These are phyloP conservation scores for Calonectria pteridis DNA, from an alignment of 2,329 filamentous ascomycete genomes.

Conservation along the genomic window DNA sequence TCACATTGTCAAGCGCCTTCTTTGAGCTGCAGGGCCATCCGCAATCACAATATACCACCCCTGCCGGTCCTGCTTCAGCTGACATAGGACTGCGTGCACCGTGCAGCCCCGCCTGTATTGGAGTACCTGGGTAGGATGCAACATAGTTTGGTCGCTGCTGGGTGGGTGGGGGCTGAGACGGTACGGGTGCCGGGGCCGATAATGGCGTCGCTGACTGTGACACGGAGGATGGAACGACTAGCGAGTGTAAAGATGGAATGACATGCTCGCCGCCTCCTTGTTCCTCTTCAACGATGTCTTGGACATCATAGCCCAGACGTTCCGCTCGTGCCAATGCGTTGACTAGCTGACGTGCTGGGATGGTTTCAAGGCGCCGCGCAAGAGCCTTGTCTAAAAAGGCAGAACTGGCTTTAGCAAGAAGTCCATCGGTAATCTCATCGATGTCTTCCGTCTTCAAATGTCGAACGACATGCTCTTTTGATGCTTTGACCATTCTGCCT, in stretches of 20 bases:
- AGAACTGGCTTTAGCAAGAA: slow-evolving; percentile 62
- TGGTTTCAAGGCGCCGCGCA: slow-evolving; percentile 64
- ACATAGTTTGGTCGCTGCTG: background rate
- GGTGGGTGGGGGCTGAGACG: slow-evolving; percentile 8
- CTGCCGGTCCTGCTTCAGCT: background rate
- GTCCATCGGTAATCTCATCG: slow-evolving; percentile 57
- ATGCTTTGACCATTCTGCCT: slow-evolving; percentile 54
- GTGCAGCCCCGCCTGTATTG: background rate
- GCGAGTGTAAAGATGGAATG: slow-evolving; percentile 47
- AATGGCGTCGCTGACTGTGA: background rate
- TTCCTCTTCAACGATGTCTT: slow-evolving; percentile 61
- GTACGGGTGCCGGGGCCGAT: slow-evolving; percentile 13
- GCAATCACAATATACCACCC: slow-evolving; percentile 48
- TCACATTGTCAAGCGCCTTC: slow-evolving; percentile 49
- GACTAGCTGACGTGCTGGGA: slow-evolving; percentile 66
- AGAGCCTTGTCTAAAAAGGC: slow-evolving; percentile 66
- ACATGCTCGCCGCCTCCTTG: slow-evolving; percentile 50
- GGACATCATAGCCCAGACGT: slow-evolving; percentile 67
- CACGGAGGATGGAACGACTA: slow-evolving; percentile 18
- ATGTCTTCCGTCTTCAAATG: slow-evolving; percentile 57
- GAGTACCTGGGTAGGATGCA: slow-evolving; percentile 16
- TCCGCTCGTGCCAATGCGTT: slow-evolving; percentile 69
- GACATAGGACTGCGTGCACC: background rate
- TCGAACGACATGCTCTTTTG: slow-evolving; percentile 56
- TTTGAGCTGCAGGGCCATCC: slow-evolving; percentile 51